These are phyloP conservation scores for Rutstroemia sp. DNA, from an alignment of 2,329 filamentous ascomycete genomes.

Conservation along the genomic window DNA sequence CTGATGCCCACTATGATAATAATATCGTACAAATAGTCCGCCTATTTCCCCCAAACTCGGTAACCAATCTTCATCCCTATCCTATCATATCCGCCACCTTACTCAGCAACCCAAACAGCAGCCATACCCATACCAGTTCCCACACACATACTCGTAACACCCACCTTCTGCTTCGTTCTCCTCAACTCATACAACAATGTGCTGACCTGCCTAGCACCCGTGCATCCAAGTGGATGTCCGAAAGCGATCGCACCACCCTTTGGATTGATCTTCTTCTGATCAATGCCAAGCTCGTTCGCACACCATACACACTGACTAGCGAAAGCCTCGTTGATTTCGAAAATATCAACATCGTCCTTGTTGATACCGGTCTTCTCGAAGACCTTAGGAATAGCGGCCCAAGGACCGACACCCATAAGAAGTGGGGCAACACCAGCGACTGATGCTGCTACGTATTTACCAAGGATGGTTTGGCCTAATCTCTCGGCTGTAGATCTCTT, in stretches of 20 bases:
- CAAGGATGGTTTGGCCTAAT: constrained; percentile 81
- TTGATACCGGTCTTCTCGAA: constrained; percentile 79
- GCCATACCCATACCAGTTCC: constrained; percentile 98
- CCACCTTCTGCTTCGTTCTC: constrained; percentile 76
- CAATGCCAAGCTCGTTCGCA: constrained; percentile 77
- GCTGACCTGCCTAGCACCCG: constrained; percentile 86
- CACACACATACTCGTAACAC: constrained; percentile 92
- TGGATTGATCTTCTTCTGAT: constrained; percentile 85
- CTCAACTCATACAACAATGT: constrained; percentile 86
- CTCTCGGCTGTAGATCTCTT: constrained; percentile 83
- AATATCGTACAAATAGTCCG: too few relatives aligned
- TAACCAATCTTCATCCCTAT: background rate
- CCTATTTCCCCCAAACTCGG: background rate
- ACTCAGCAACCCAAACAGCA: constrained; percentile 92
- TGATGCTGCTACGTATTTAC: constrained; percentile 83
- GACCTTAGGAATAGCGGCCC: constrained; percentile 90
- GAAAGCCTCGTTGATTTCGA: constrained; percentile 99
- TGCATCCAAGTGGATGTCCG: constrained; percentile 90
- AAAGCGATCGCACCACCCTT: constrained; percentile 97
- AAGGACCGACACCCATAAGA: constrained; percentile 93
- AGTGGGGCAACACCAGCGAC: constrained; percentile 86
- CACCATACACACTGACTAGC: constrained; percentile 93
- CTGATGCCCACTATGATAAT: too few relatives aligned
- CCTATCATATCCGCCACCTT: constrained; percentile 27
- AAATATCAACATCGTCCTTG: constrained; percentile 91